Percentiles rank a stretch among this genome's conserved stretches.
Evolutionary conservation across 352 stramenopile genomes (phyloP).

Genomic region (Globisporangium irregulare): DNA sequence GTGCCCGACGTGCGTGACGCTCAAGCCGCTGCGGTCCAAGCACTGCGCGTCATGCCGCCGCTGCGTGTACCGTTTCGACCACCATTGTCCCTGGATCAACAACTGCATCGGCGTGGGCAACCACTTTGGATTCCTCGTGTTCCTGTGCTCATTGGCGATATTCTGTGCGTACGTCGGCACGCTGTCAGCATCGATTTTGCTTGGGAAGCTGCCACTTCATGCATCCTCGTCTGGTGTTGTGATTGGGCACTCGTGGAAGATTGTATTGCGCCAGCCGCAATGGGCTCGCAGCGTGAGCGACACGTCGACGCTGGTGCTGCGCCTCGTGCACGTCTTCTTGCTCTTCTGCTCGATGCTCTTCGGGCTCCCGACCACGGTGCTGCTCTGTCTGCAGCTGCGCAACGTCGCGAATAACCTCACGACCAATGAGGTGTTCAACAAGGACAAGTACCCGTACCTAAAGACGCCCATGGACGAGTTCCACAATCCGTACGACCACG

Average conservation of each 20-base stretch:
- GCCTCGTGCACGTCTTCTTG: constrained; percentile 49
- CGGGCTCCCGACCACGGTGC: constrained; percentile 55
- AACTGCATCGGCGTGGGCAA: constrained; percentile 80
- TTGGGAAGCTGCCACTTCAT: constrained; percentile 40
- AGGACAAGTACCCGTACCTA: constrained; percentile 85
- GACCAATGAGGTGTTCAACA: constrained; percentile 88
- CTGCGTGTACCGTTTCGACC: constrained; percentile 81
- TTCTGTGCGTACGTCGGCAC: constrained; percentile 51
- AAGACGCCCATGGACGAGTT: constrained; percentile 80
- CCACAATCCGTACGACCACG: constrained; percentile 73
- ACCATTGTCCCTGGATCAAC: constrained; percentile 87
- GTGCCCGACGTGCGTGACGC: constrained; percentile 76
- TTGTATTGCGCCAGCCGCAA: constrained; percentile 11
- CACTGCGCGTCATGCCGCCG: constrained; percentile 77
- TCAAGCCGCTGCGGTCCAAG: constrained; percentile 75
- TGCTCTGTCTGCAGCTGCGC: constrained; percentile 66
- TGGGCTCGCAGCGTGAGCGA: constrained; percentile 11
- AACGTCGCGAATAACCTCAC: constrained; percentile 75
- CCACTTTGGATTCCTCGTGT: constrained; percentile 72
- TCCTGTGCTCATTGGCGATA: constrained; percentile 42
- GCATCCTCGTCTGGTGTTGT: constrained; percentile 22
- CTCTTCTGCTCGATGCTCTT: constrained; percentile 62
- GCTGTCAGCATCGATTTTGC: constrained; percentile 49
- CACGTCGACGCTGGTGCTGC: constrained; percentile 43
- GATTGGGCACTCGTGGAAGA: neutral